phyloP scores from a whole-genome alignment of 2,329 filamentous ascomycete species.

The Hymenoscyphus infarciens region DNA sequence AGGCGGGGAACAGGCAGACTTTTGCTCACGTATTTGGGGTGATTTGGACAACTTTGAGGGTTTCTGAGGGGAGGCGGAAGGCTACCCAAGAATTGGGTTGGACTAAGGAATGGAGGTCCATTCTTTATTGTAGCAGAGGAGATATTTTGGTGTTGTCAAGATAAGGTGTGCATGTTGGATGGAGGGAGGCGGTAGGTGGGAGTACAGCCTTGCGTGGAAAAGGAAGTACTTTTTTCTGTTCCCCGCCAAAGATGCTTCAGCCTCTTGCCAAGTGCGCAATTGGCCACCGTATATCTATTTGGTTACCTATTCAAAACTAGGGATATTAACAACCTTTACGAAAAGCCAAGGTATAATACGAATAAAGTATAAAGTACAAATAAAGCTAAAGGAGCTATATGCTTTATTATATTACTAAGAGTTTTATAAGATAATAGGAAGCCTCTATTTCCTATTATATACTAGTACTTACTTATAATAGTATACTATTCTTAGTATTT shows the following conservation, averaged over 20 bases:
- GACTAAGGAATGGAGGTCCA: conserved; percentile 39
- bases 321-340: no score
- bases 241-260: conserved; percentile 1
- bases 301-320: no score
- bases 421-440: no score
- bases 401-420: no score
- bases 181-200: not conserved
- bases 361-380: no score
- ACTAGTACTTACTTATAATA: no score
- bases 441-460: no score
- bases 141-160: not conserved
- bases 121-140: conserved; percentile 22
- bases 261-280: not conserved
- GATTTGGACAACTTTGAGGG: conserved; percentile 54
- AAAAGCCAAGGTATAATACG: no score
- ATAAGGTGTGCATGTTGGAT: not conserved
- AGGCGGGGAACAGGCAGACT: conserved; percentile 24
- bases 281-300: not conserved
- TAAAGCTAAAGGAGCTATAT: no score
- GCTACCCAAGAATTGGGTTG: conserved; percentile 59
- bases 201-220: conserved; percentile 13
- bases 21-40: conserved; percentile 55
- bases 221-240: conserved; percentile 13
- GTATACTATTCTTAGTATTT: no score
- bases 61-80: conserved; percentile 57